Percentiles rank a stretch among this genome's conserved stretches.
These are phyloP conservation scores for Metarhizium anisopliae DNA, from an alignment of 2,329 filamentous ascomycete species.

Conservation along the genomic window DNA sequence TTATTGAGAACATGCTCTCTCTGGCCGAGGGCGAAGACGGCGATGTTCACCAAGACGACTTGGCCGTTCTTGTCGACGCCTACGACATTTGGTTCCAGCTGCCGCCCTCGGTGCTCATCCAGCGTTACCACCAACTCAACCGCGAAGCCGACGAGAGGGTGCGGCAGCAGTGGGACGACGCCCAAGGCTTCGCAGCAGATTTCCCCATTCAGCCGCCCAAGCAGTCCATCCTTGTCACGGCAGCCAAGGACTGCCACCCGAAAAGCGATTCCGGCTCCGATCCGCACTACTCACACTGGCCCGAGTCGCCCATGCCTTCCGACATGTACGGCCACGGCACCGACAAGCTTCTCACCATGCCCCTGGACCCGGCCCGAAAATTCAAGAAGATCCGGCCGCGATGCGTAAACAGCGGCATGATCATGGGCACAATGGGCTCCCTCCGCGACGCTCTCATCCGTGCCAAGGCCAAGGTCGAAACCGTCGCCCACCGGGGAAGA, in stretches of 20 bases:
- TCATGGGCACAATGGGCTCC: conserved; percentile 23
- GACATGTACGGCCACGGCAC: conserved; percentile 26
- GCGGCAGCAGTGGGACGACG: conserved; percentile 15
- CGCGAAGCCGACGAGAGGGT: conserved; percentile 22
- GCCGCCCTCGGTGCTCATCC: conserved; percentile 26
- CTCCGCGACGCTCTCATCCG: conserved; percentile 16
- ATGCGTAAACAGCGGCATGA: conserved; percentile 26
- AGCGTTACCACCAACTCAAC: conserved; percentile 27
- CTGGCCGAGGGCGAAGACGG: conserved; percentile 5
- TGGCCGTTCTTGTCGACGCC: conserved; percentile 27
- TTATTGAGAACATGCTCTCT: conserved; percentile 15
- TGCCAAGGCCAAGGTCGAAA: conserved; percentile 16
- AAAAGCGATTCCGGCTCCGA: conserved; percentile 23
- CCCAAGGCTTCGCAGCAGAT: conserved; percentile 4
- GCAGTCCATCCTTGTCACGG: conserved; percentile 24
- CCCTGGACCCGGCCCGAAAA: conserved; percentile 22
- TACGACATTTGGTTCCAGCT: conserved; percentile 32
- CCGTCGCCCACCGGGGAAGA: conserved; percentile 18
- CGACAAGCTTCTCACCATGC: conserved; percentile 16
- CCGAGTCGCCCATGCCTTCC: conserved; percentile 22
- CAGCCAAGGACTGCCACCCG: conserved; percentile 27
- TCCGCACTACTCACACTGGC: conserved; percentile 28
- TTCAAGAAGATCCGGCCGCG: conserved; percentile 23
- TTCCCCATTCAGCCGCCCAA: conserved; percentile 3
- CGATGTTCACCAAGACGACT: conserved; percentile 3